Base-by-base conservation (phyloP, 148 eudicot genomes). In the Silene uniflora region DNA sequence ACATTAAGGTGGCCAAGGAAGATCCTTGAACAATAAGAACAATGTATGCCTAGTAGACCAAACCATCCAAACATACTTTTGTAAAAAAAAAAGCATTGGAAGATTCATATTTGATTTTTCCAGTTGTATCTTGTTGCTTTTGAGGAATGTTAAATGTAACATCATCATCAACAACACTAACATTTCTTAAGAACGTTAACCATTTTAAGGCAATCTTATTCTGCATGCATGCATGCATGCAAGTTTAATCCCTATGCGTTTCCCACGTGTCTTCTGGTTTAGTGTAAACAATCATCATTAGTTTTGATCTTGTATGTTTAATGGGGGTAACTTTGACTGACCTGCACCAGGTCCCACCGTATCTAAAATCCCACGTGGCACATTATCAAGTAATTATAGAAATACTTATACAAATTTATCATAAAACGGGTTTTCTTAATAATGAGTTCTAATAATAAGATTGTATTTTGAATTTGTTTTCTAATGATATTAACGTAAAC, bases 61-160 rank as follows among this genome's bases (percentile, higher is more conserved):
- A 78, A 82, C 71, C 70, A 35, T 61, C 47, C 63, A 60, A 79
- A 69, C 84, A 67, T 74, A 74, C 84, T 83, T 73, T 79, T 74
- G 59, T 68, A 72, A 76, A 74, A 75, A 70, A 78, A 44, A 27
- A 62, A 10, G 63, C 60, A 62, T 35, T 62, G 72, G 70, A 63
- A 80, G 79, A 79, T 67, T 69, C 73, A 81, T 25, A 2, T 2
- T 32, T 32, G 35, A 32, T 32, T 32, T 65, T 80, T 83, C 87
- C 78, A 79, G 80, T 88, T 83, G 83, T 85, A 79, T 79, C 39
- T 84, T 75, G 89, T 79, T 84, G 75, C 91, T 88, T 88, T 88
- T 88, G 76, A 88, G 89, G 86, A 75, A 79, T 79, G 83, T 81
- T 79, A 75, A 60, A 78, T 73, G 80, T 80, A 79, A 67, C 76